Base-by-base conservation (phyloP, 2,329 filamentous ascomycete species). In the Calonectria pteridis region DNA sequence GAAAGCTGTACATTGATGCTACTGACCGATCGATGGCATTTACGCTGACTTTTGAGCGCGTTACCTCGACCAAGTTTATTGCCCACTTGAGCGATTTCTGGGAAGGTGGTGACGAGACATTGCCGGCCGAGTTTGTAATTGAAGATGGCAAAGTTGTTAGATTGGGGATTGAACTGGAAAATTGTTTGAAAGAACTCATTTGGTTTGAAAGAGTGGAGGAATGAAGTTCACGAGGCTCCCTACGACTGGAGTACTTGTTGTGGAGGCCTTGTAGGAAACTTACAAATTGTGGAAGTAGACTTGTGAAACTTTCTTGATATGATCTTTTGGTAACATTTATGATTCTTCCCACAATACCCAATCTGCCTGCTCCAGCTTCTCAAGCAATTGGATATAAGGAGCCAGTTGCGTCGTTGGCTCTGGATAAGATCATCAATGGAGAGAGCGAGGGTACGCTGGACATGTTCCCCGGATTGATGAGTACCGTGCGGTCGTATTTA, bases 1-100 rank as follows among this genome's bases (percentile, higher is more conserved):
- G 71, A 0, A 29, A 20, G 1, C 69, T 82, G 0, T 80, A 77
- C n/a, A 74, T 83, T 6, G 79, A 82, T 10, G 80, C 80, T 3
- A 75, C 71, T 23, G 81, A 82, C 35, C 78, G 81, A 1, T 82
- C 82, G 0, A 73, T 81, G 64, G 81, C 76, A 1, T 82, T 82
- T 33, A 82, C 76, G 0, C 66, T 81, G 0, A 70, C 50, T 0
- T 77, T 83, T 43, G 35, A 76, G 0, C 79, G 81, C 11, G 51
- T 74, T 0, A 74, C 76, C 14, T 77, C 80, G 46, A 78, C 67
- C 6, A 65, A 72, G 2, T 80, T 75, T 26, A 72, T 76, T 7
- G 76, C 76, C 2, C 71, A 77, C 13, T 64, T 79, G 37, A 66
- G 70, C 26, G 73, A 78, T 37, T 59, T 50, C 0, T 80, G 73